phyloP scores from a whole-genome alignment of 1,284 basidiomycete species.

The Sparassis latifolia region DNA sequence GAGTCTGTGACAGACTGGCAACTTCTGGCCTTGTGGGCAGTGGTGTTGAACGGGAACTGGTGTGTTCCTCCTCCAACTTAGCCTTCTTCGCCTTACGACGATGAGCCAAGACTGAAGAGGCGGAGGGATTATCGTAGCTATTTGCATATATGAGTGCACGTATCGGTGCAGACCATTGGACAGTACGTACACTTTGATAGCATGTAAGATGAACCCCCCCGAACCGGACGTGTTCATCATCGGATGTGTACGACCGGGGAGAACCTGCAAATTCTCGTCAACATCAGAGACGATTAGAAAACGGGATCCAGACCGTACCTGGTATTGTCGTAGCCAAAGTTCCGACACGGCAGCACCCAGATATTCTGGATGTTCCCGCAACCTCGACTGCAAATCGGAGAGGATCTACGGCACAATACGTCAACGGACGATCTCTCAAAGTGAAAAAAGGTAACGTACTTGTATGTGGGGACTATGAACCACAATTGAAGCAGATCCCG shows the following conservation, averaged over 20 bases:
- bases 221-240: slow-evolving; percentile 89
- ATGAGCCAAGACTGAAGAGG: slow-evolving; percentile 41
- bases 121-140: slow-evolving; percentile 65
- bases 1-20: too few relatives aligned
- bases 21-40: too few relatives aligned
- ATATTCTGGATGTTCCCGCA: slow-evolving; percentile 65
- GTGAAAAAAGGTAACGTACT: slow-evolving; percentile 31
- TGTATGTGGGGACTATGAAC: slow-evolving; percentile 82
- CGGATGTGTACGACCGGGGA: slow-evolving; percentile 95
- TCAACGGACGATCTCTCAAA: slow-evolving; percentile 1
- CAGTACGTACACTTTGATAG: slow-evolving; percentile 74
- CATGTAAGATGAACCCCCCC: slow-evolving; percentile 84
- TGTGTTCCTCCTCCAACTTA: slow-evolving; percentile 1
- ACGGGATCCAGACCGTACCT: slow-evolving; percentile 34
- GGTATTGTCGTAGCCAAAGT: slow-evolving; percentile 87
- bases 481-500: slow-evolving; percentile 82
- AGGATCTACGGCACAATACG: slow-evolving; percentile 42
- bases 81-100: slow-evolving; percentile 26
- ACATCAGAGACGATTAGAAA: background rate
- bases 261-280: slow-evolving; percentile 38
- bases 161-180: background rate
- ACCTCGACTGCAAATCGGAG: slow-evolving; percentile 68
- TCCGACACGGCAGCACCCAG: slow-evolving; percentile 83
- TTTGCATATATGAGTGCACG: background rate
- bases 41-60: too few relatives aligned